Percentiles rank a stretch among this genome's conserved stretches.
Conservation (phyloP, 148 eudicot genomes). For the Drosera capensis region DNA sequence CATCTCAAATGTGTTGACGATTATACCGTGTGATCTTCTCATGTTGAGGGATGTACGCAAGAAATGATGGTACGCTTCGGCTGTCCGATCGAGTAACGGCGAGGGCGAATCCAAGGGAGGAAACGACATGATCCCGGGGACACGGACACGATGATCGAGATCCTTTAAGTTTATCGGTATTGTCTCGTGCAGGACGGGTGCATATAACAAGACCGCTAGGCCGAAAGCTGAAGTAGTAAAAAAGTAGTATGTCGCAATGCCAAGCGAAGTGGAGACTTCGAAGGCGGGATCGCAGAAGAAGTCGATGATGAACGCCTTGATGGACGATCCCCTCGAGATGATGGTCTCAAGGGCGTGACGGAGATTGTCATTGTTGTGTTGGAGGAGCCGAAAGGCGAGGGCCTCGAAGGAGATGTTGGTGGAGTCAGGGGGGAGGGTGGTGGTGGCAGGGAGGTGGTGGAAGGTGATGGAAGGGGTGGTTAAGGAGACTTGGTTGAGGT, state of each 20-base stretch:
- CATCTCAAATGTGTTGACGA: conserved; percentile 3
- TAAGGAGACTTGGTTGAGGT: conserved; percentile 10
- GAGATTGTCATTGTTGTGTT: not conserved
- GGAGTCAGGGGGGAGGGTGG: conserved; percentile 4
- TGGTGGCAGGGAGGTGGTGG: conserved; percentile 17
- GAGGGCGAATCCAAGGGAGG: not conserved
- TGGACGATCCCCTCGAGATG: not conserved
- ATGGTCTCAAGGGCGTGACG: not conserved
- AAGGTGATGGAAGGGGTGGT: conserved; percentile 18
- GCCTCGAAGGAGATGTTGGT: not conserved
- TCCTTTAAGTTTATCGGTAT: conserved; percentile 18
- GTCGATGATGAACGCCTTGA: not conserved
- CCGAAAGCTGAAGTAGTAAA: conserved; percentile 21
- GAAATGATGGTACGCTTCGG: not conserved
- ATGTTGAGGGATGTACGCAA: not conserved
- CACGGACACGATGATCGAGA: conserved; percentile 8
- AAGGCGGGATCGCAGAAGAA: conserved; percentile 23
- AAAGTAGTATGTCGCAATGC: conserved; percentile 32
- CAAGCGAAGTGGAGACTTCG: conserved; percentile 10
- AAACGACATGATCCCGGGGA: conserved; percentile 2
- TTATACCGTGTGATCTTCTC: not conserved
- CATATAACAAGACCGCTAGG: conserved; percentile 12
- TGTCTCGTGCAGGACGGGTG: conserved; percentile 10
- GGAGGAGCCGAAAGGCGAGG: not conserved
- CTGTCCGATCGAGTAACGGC: not conserved